Conservation (phyloP, 768 basidiomycete species). For the Inosperma sp. region DNA sequence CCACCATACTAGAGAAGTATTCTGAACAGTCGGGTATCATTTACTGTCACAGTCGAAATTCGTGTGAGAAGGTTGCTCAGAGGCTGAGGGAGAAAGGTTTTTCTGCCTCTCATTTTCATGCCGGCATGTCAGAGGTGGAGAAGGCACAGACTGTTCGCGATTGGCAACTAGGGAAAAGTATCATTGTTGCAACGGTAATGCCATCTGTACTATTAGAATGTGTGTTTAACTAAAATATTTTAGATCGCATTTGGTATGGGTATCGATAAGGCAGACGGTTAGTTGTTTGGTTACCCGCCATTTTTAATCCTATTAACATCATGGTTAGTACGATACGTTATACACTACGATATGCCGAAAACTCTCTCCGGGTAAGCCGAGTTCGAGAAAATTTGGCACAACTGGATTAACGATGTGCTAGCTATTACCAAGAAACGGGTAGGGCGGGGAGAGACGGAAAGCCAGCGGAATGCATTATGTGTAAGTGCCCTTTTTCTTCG, state of each 20-base stretch:
- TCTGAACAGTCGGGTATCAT: conserved; percentile 70
- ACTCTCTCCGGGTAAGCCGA: conserved; percentile 71
- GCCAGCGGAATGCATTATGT: conserved; percentile 81
- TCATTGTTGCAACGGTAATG: conserved; percentile 89
- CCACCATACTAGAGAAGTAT: conserved; percentile 63
- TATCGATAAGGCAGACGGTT: conserved; percentile 81
- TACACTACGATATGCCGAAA: conserved; percentile 80
- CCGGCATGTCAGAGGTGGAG: conserved; percentile 60
- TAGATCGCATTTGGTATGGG: conserved; percentile 98
- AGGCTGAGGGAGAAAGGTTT: conserved; percentile 58
- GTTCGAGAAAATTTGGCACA: background rate
- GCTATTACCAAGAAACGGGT: conserved; percentile 95
- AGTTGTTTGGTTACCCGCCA: conserved; percentile 7
- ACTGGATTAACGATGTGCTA: conserved; percentile 24
- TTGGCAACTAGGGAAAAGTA: conserved; percentile 73
- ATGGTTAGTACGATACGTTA: conserved; percentile 77
- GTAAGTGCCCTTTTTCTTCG: conserved; percentile 41
- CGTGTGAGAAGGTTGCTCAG: conserved; percentile 78
- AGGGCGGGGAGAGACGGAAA: conserved; percentile 90
- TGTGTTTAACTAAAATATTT: background rate
- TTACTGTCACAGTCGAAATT: conserved; percentile 67
- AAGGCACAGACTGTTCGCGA: conserved; percentile 57
- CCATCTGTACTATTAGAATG: background rate
- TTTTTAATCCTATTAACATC: conserved; percentile 4
- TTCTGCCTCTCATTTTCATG: conserved; percentile 80